Evolutionary conservation across 441 rosid species (phyloP), one percentile per base, ranked within the genome.

Genomic region (Syzygium syzygioides): DNA sequence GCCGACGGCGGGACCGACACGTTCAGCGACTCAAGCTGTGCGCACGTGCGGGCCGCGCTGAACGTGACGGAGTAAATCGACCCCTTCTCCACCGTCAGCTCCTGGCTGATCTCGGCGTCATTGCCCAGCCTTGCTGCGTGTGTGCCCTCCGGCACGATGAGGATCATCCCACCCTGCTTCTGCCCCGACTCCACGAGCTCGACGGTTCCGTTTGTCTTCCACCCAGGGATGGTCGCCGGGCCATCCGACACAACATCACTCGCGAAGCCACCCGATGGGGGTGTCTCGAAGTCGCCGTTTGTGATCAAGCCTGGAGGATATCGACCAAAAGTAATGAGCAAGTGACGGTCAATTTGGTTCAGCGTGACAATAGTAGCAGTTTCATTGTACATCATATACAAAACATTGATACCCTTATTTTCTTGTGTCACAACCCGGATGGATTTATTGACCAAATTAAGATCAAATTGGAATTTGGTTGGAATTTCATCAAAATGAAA

Each of bases 41-140:
- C 99, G 90, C 99, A 98, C 66, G 99, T 98, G 92, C 99, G 98
- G 14, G 99, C 99, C 32, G 99, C 99, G n/a, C 99, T 96, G 91
- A 98, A 96, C 52, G 99, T 96, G 28, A 98, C 95, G 1, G 99
- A 95, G 91, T 98, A 98, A 1, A 91, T 86, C 10, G 94, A 92
- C 4, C 99, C 99, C 89, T 96, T 98, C 91, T 96, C 98, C 28
- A 98, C 96, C 89, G 93, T 88, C 56, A 98, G 88, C 28, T 98
- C 97, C 86, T 98, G 99, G 92, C 98, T 95, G 93, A 98, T 94
- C 94, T 95, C 96, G 4, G 99, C 99, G 79, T 98, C 99, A 87
- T 98, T 96, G 23, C 99, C 99, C 91, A 98, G 90, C 91, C 98
- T 88, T 26, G 94, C 96, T 52, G 99, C 99, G 89, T 95, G 99